These are phyloP conservation scores for Colletotrichum magnum DNA, from an alignment of 2,329 filamentous ascomycete species.

Conservation along the genomic window DNA sequence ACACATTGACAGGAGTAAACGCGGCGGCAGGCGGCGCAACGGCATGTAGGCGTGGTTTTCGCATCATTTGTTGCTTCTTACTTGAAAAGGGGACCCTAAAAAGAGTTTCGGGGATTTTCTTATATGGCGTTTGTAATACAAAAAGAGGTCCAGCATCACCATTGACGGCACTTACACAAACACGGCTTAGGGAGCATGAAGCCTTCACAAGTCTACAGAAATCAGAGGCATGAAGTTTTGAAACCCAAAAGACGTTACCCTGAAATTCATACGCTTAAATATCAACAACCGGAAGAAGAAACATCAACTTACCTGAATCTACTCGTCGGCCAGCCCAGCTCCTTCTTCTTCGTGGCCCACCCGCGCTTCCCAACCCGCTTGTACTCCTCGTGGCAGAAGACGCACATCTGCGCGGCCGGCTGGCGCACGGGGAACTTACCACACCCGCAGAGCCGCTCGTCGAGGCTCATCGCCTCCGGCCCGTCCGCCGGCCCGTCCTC, in stretches of 20 bases:
- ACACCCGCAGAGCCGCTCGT: neutral
- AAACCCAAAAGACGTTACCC: too few species aligned
- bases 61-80: neutral
- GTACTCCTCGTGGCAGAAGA: neutral
- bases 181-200: too few species aligned
- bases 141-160: neutral
- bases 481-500: neutral
- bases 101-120: constrained; percentile 2
- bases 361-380: neutral
- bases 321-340: neutral
- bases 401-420: neutral
- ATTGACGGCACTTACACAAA: neutral
- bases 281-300: too few species aligned
- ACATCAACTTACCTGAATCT: neutral
- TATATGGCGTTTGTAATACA: neutral
- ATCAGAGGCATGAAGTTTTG: too few species aligned
- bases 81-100: neutral
- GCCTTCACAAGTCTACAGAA: too few species aligned
- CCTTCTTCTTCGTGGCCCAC: neutral
- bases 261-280: too few species aligned
- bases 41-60: constrained; percentile 20
- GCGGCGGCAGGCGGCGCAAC: constrained; percentile 87
- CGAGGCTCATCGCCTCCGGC: neutral
- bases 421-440: neutral
- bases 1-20: constrained; percentile 87